Base-by-base conservation (phyloP, 2,329 filamentous ascomycete species). In the Paraphaeosphaeria sporulosa region DNA sequence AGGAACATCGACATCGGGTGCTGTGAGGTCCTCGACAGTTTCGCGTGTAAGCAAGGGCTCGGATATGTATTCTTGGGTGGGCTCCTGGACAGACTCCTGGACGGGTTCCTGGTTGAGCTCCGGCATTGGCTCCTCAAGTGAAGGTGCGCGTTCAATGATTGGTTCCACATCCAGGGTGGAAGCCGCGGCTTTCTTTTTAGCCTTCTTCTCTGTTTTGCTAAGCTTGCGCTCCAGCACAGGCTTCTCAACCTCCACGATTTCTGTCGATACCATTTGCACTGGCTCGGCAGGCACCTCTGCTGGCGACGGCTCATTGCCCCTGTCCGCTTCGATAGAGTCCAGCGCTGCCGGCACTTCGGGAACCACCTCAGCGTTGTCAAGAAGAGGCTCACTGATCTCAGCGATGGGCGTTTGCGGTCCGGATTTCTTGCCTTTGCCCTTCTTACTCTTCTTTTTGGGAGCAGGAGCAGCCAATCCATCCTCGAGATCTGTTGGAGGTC, bases 201-300 rank as follows among this genome's bases (percentile, higher is more conserved):
- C 63, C 53, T 69, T 75, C 61, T 71, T 73, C 42, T 76, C 72
- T 42, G 75, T 75, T 62, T 76, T 75, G 63, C 71, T 75, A n/a
- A 74, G 63, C 59, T 73, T 75, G 43, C 67, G 72, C 46, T 46
- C 60, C n/a, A 71, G 59, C 9, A 47, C 34, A 10, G 69, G 67
- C 55, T 58, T 65, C 38, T 70, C 66, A n/a, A 47, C 2, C 10
- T 59, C 60, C 4, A 55, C 23, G 4, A 30, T n/a, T n/a, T 55
- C 32, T 7, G 25, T 10, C n/a, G 62, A 57, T 21, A 55, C 59
- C 38, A 23, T 30, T 21, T 61, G 38, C 7, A 60, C 57, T 4
- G 54, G 3, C 7, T 58, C 36, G 8, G 34, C 47, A 17, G 34
- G 21, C 3, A 44, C 25, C 19, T 64, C 51, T 7, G 8, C 7